Conservation (phyloP, 2,329 filamentous ascomycete species). For the Phaeophleospora eucalypticola region DNA sequence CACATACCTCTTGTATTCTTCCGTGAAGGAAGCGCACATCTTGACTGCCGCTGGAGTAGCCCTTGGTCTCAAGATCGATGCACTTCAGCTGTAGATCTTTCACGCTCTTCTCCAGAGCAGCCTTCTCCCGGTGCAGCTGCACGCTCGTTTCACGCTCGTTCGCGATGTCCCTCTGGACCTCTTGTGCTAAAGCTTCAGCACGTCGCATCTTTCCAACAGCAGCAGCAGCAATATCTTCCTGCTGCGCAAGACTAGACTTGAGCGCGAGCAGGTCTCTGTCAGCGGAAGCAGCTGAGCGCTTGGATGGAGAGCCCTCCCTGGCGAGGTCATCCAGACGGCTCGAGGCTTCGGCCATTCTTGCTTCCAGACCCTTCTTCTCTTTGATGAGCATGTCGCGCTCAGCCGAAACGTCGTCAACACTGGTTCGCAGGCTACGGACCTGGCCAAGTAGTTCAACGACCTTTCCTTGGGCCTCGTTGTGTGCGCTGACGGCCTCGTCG, state of each 20-base stretch:
- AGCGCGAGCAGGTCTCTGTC: slow-evolving; percentile 87
- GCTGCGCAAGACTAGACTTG: slow-evolving; percentile 81
- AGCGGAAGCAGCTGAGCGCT: slow-evolving; percentile 82
- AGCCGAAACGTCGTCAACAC: slow-evolving; percentile 77
- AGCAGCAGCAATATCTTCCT: slow-evolving; percentile 86
- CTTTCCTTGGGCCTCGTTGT: slow-evolving; percentile 92
- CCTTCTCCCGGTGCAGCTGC: slow-evolving; percentile 84
- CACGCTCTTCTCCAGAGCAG: slow-evolving; percentile 77
- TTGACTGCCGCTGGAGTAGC: slow-evolving; percentile 88
- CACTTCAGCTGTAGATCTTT: slow-evolving; percentile 87
- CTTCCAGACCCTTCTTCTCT: slow-evolving; percentile 86
- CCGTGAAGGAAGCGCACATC: slow-evolving; percentile 94
- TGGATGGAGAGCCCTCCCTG: slow-evolving; percentile 74
- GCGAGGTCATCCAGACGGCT: slow-evolving; percentile 78
- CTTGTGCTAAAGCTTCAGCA: slow-evolving; percentile 78
- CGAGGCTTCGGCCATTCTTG: slow-evolving; percentile 80
- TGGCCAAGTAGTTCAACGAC: slow-evolving; percentile 87
- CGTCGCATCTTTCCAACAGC: slow-evolving; percentile 97
- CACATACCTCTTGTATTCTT: slow-evolving; percentile 89
- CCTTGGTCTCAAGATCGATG: slow-evolving; percentile 94
- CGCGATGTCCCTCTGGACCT: slow-evolving; percentile 89
- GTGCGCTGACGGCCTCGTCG: slow-evolving; percentile 86
- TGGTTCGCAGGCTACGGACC: slow-evolving; percentile 75
- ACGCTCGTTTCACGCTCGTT: slow-evolving; percentile 78
- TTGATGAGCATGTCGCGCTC: slow-evolving; percentile 81